Evolutionary conservation across 1,139 yeast genomes (phyloP), one percentile per base, ranked within the genome.

Genomic region (Saccharomyces hybrid): DNA sequence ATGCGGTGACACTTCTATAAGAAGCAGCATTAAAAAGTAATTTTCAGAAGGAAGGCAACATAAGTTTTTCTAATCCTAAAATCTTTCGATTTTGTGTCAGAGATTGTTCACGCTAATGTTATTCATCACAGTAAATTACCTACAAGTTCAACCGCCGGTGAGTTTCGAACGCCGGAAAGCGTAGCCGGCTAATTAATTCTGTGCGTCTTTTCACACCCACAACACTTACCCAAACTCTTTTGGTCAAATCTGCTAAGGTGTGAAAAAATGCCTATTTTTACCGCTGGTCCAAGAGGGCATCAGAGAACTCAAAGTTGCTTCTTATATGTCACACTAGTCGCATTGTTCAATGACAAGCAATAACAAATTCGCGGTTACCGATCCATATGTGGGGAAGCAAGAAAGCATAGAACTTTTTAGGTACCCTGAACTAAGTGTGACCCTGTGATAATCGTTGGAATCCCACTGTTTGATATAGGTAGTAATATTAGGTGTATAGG

Each of bases 21-120:
- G 31, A 5, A 25, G 28, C 49, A 34, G 44, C 7, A 29, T 26
- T n/a, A 34, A 32, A 27, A 25, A 25, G 4, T 27, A 47, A 13
- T 51, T 51, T 52, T 69, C 72, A 69, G 72, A 68, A 68, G 72
- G 72, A 69, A 69, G 71, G 72, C 72, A 69, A 68, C 72, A 64
- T 64, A 65, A 59, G 41, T 50, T 61, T 67, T 69, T 67, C 62
- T 67, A 68, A 67, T 68, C 71, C 59, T 61, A 57, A 56, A 60
- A 61, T 54, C 56, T 51, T 54, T 52, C 54, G 60, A 57, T 56
- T 60, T 55, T 57, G 55, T 54, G 51, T 68, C 72, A 69, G 71
- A 69, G 72, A 69, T 69, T 69, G 72, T 69, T 69, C 72, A 69
- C 72, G 60, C 67, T 56, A 60, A 60, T 61, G 66, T 67, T 64